phyloP scores from a whole-genome alignment of 148 eudicot species.

The Chenopodium quinoa region DNA sequence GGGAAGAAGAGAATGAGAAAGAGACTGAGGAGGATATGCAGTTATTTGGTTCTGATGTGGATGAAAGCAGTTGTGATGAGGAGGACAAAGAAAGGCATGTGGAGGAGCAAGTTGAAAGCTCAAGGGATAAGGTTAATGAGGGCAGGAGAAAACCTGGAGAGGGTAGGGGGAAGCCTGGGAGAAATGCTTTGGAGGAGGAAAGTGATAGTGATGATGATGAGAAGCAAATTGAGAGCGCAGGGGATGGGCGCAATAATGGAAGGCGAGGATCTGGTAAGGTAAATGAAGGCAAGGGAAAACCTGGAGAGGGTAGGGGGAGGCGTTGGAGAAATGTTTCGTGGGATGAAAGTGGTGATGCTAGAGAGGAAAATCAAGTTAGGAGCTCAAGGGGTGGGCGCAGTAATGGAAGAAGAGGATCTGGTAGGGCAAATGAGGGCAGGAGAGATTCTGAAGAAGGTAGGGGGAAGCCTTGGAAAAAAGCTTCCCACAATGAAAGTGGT shows the following conservation, averaged over 20 bases:
- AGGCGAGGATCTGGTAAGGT: conserved; percentile 4
- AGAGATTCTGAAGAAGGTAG: not conserved
- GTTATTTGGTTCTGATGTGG: conserved; percentile 41
- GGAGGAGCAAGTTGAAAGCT: not conserved
- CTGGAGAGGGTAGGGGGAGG: conserved; percentile 9
- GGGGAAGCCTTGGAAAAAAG: not conserved
- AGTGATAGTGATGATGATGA: conserved; percentile 17
- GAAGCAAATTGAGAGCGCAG: not conserved
- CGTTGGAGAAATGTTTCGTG: conserved; percentile 6
- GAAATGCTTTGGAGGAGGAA: conserved; percentile 1
- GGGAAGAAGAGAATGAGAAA: conserved; percentile 27
- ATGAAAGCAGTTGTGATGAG: conserved; percentile 31
- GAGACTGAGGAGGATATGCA: conserved; percentile 31
- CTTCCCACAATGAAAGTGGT: not conserved
- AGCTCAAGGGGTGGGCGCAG: conserved; percentile 10
- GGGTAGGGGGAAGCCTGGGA: conserved; percentile 6
- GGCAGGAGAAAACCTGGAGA: not conserved
- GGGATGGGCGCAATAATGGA: not conserved
- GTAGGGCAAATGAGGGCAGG: conserved; percentile 5
- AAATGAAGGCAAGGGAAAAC: conserved; percentile 3
- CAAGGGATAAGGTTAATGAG: conserved; percentile 7
- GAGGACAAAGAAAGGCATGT: conserved; percentile 26
- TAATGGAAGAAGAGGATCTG: conserved; percentile 19
- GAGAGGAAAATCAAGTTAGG: not conserved
- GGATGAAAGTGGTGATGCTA: not conserved